Percentiles rank a stretch among this genome's conserved stretches.
phyloP scores from a whole-genome alignment of 2,329 filamentous ascomycete species.

The Neopestalotiopsis rosae region DNA sequence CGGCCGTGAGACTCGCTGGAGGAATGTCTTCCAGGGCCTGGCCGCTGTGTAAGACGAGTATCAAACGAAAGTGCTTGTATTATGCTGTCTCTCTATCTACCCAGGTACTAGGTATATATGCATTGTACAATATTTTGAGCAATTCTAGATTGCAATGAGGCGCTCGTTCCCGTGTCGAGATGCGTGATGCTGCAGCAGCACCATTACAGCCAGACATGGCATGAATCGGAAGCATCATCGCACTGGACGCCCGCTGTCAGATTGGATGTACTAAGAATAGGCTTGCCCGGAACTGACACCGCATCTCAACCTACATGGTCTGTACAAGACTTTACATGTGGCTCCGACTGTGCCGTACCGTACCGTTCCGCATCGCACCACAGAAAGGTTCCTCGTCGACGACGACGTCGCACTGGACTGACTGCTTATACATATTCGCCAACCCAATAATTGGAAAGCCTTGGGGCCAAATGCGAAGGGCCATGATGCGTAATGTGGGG shows the following conservation, averaged over 20 bases:
- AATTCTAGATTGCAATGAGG: not conserved
- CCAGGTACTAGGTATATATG: too few relatives aligned
- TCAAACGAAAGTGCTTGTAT: not conserved
- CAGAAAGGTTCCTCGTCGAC: not conserved
- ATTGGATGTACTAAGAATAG: not conserved
- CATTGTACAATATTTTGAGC: not conserved
- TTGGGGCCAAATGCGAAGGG: not conserved
- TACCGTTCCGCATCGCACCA: slow-evolving; percentile 1
- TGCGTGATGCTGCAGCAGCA: not conserved
- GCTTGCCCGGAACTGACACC: not conserved
- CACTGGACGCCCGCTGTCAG: not conserved
- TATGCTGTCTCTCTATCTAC: too few relatives aligned
- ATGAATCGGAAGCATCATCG: not conserved
- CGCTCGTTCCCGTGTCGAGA: not conserved
- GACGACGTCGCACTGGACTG: not conserved
- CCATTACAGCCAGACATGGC: not conserved
- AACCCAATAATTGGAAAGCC: not conserved
- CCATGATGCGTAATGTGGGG: not conserved
- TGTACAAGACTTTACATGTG: not conserved
- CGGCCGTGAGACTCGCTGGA: not conserved
- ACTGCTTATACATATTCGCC: not conserved
- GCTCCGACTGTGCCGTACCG: not conserved
- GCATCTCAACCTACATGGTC: slow-evolving; percentile 1
- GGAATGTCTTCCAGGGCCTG: not conserved
- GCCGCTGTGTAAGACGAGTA: not conserved